These are phyloP conservation scores for Tetracentron sinense DNA, from an alignment of 164 flowering plant species.

Conservation along the genomic window DNA sequence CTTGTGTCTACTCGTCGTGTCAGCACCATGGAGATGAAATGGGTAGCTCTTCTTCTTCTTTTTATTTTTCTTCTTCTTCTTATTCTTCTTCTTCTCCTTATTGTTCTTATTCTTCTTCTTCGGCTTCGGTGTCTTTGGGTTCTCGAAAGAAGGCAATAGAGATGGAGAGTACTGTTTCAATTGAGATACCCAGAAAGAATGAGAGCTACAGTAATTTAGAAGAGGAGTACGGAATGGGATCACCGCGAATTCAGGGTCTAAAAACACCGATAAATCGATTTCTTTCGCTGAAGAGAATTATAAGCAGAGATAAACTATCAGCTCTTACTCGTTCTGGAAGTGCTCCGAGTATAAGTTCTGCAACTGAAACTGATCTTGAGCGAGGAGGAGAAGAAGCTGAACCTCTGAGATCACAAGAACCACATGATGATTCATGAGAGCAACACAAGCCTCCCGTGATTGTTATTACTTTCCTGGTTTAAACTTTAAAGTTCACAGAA, in stretches of 20 bases:
- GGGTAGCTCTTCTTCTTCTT: not conserved
- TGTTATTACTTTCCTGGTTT: too few relatives aligned
- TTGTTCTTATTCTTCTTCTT: too few relatives aligned
- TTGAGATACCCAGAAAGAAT: constrained; percentile 32
- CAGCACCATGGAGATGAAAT: constrained; percentile 3
- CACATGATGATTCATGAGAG: too few relatives aligned
- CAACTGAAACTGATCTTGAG: constrained; percentile 18
- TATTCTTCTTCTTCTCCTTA: too few relatives aligned
- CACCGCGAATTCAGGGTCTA: constrained; percentile 32
- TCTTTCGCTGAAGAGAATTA: constrained; percentile 49
- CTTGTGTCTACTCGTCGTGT: constrained; percentile 20
- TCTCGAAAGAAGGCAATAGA: constrained; percentile 17
- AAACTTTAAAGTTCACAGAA: too few relatives aligned
- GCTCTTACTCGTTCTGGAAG: constrained; percentile 13
- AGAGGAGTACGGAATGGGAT: constrained; percentile 22
- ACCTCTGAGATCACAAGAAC: too few relatives aligned
- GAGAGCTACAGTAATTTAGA: constrained; percentile 16
- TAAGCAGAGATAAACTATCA: constrained; percentile 33
- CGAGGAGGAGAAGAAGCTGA: constrained; percentile 16
- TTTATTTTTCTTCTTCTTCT: too few relatives aligned
- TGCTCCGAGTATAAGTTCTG: constrained; percentile 14
- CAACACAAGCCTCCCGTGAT: too few relatives aligned
- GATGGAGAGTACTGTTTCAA: constrained; percentile 10
- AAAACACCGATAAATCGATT: constrained; percentile 54
- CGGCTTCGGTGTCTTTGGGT: constrained; percentile 13